phyloP scores from a whole-genome alignment of 1,284 basidiomycete species.

The Sanguinoderma infundibulare region DNA sequence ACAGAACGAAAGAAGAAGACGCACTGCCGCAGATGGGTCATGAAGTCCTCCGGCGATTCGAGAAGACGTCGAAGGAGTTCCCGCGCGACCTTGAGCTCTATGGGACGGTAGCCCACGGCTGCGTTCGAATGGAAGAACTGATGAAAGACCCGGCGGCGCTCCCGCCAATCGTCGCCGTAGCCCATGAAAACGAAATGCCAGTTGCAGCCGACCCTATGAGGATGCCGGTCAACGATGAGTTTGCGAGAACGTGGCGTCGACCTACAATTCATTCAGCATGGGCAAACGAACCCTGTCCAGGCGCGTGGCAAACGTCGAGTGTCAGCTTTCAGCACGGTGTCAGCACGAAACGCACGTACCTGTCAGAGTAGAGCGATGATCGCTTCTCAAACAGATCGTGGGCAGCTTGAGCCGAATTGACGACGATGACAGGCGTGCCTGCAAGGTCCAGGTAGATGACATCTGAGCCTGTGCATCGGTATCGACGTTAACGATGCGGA shows the following conservation, averaged over 20 bases:
- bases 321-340: not conserved
- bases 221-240: constrained; percentile 6
- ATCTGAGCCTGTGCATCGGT: constrained; percentile 29
- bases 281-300: constrained; percentile 26
- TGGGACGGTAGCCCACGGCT: constrained; percentile 25
- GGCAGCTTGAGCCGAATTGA: constrained; percentile 34
- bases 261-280: constrained; percentile 34
- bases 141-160: constrained; percentile 30
- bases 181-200: constrained; percentile 34
- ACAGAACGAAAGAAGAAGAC: constrained; percentile 7
- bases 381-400: constrained; percentile 33
- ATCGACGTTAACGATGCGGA: not conserved
- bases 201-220: constrained; percentile 32
- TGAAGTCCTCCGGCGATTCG: constrained; percentile 32
- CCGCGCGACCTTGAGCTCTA: constrained; percentile 23
- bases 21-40: constrained; percentile 30
- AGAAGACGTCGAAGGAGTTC: constrained; percentile 27
- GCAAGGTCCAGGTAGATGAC: constrained; percentile 31
- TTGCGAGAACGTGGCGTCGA: constrained; percentile 5
- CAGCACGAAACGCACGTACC: constrained; percentile 14
- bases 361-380: constrained; percentile 32
- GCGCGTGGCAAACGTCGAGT: constrained; percentile 2
- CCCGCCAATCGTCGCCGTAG: constrained; percentile 32
- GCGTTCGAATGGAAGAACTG: constrained; percentile 32
- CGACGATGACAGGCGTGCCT: constrained; percentile 30